Evolutionary conservation across 2,329 filamentous ascomycete genomes (phyloP).

Genomic region (Calonectria ilicicola): DNA sequence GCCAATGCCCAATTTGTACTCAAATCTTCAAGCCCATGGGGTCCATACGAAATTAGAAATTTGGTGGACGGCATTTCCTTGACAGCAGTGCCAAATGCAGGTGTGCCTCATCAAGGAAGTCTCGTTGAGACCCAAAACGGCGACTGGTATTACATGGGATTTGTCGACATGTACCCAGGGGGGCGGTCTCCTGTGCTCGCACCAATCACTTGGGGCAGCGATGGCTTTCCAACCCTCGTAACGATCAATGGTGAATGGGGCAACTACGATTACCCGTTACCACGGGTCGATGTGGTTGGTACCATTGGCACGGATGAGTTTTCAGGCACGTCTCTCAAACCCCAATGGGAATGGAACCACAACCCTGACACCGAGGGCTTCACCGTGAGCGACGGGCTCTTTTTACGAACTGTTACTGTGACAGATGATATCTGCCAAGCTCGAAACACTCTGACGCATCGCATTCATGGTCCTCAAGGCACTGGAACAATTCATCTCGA

Average conservation of each 20-base stretch:
- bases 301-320: slow-evolving; percentile 56
- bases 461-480: slow-evolving; percentile 59
- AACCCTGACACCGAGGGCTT: slow-evolving; percentile 66
- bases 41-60: slow-evolving; percentile 61
- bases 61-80: slow-evolving; percentile 61
- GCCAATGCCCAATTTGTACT: slow-evolving; percentile 60
- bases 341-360: slow-evolving; percentile 72
- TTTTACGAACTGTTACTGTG: slow-evolving; percentile 61
- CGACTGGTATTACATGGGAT: slow-evolving; percentile 71
- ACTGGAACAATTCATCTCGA: slow-evolving; percentile 63
- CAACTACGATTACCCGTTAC: slow-evolving; percentile 52
- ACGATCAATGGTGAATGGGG: slow-evolving; percentile 60
- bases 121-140: slow-evolving; percentile 64
- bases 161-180: slow-evolving; percentile 66
- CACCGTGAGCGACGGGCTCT: slow-evolving; percentile 57
- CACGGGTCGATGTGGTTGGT: slow-evolving; percentile 34
- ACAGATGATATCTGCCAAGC: slow-evolving; percentile 63
- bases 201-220: slow-evolving; percentile 62
- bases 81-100: slow-evolving; percentile 47
- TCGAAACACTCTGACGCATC: slow-evolving; percentile 60
- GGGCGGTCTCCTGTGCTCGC: slow-evolving; percentile 69
- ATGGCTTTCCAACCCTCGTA: slow-evolving; percentile 63
- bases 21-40: slow-evolving; percentile 62
- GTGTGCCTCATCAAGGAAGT: slow-evolving; percentile 66
- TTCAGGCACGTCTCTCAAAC: slow-evolving; percentile 52